Evolutionary conservation across 2,329 filamentous ascomycete genomes (phyloP), one percentile per base, ranked within the genome.

Genomic region (Sporothrix curviconia): DNA sequence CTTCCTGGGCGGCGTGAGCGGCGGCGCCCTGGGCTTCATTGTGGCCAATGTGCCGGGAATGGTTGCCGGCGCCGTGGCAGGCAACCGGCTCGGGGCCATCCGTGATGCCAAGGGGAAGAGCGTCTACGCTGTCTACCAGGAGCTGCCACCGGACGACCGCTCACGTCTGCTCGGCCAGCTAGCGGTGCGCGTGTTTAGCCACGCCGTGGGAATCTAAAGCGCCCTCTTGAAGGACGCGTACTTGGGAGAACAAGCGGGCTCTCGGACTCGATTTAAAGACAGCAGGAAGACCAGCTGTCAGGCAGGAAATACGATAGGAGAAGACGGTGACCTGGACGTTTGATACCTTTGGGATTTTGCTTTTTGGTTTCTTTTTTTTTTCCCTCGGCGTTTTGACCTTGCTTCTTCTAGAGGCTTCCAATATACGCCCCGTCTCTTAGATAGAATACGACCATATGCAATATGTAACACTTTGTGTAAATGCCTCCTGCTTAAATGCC

Each of bases 91-190:
- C n/a, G 94, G 94, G 1, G 89, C 90, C 7, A 83, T 99, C 19
- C 79, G 94, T 57, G 94, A 99, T 73, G 84, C 88, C 32, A 91
- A 85, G 73, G 92, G 92, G 22, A 97, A 96, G 84, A 95, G 90
- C 68, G 94, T 99, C 6, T 97, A 95, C 72, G 79, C 85, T 28
- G 94, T 96, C 15, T 97, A 92, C 70, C 84, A 90, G 77, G 89
- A 96, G 65, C 76, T 99, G 67, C 91, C 91, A 52, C 87, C 90
- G 71, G 79, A 79, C 52, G 92, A 96, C 67, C 87, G 90, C 67
- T 85, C 90, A 56, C 85, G 84, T 70, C 72, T 99, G 66, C 76
- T 97, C 60, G 87, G 85, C 68, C 89, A 95, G 71, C 73, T 97
- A 67, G 92, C 92, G 1, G 84, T 85, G 30, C 92, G 89, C 72